Percentiles rank a stretch among this genome's conserved stretches.
Evolutionary conservation across 257 asterid genomes (phyloP).

Genomic region (Vinca minor): DNA sequence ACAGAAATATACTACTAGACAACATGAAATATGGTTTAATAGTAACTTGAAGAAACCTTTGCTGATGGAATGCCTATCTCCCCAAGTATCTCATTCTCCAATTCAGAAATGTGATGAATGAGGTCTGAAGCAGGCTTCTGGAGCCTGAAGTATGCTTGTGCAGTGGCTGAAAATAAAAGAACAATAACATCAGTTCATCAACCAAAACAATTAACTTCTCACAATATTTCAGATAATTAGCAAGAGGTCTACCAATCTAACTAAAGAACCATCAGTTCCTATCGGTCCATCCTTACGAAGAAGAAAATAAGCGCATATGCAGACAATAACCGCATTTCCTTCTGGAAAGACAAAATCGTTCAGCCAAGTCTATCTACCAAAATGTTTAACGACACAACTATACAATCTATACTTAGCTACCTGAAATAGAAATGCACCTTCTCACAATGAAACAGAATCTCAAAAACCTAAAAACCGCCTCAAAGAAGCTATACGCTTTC

Average conservation of each 20-base stretch:
- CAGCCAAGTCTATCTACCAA: neutral
- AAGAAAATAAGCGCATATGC: neutral
- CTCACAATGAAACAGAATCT: neutral
- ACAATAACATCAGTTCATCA: conserved; percentile 1
- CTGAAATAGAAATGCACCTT: neutral
- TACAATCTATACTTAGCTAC: neutral
- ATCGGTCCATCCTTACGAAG: no score
- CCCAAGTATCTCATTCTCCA: conserved; percentile 59
- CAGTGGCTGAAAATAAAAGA: conserved; percentile 53
- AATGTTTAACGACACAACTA: neutral
- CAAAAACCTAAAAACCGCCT: neutral
- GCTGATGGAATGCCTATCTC: conserved; percentile 65
- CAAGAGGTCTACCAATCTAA: no score
- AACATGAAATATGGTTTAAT: conserved; percentile 9
- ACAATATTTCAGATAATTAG: no score
- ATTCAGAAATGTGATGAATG: conserved; percentile 50
- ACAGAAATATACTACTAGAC: conserved; percentile 5
- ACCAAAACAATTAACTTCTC: no score
- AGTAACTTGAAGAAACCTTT: conserved; percentile 52
- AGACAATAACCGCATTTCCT: neutral
- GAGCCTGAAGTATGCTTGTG: conserved; percentile 65
- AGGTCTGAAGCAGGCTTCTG: conserved; percentile 59
- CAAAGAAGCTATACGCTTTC: neutral
- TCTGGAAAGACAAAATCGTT: neutral
- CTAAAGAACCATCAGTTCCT: no score